Evolutionary conservation across 1,284 basidiomycete species (phyloP).

Genomic region (Puccinia polysora): DNA sequence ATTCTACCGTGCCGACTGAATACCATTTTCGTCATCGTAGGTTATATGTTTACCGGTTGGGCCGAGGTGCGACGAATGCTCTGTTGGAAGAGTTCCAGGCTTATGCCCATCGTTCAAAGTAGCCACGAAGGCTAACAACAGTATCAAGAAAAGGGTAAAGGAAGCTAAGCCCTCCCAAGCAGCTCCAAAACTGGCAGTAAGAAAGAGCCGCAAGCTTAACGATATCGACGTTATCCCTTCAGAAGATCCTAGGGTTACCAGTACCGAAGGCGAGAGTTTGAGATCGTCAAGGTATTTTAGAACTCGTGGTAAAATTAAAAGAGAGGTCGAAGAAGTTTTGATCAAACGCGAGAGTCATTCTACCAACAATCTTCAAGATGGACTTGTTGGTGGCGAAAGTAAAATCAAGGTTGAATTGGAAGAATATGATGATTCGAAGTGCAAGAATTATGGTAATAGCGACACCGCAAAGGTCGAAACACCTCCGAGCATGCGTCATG

Average conservation of each 20-base stretch:
- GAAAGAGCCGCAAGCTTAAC: background rate
- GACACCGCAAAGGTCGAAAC: background rate
- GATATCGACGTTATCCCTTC: background rate
- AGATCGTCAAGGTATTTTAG: constrained; percentile 12
- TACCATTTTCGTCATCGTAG: no score
- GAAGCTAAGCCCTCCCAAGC: background rate
- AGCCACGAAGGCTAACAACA: background rate
- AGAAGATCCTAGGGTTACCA: background rate
- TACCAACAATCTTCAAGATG: background rate
- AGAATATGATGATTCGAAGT: no score
- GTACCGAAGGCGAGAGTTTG: background rate
- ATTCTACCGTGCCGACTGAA: background rate
- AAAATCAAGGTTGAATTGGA: no score
- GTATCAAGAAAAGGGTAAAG: background rate
- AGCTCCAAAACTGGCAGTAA: constrained; percentile 17
- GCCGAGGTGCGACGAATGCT: constrained; percentile 75
- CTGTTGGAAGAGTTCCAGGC: constrained; percentile 52
- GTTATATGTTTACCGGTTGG: constrained; percentile 74
- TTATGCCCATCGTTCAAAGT: constrained; percentile 53
- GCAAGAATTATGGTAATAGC: background rate
- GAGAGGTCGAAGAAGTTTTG: background rate
- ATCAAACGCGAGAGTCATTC: no score
- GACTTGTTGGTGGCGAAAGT: no score
- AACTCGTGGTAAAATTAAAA: background rate
- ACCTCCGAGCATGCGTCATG: background rate